Conservation (phyloP, 1,284 basidiomycete species). For the Apiotrichum akiyoshidainum region DNA sequence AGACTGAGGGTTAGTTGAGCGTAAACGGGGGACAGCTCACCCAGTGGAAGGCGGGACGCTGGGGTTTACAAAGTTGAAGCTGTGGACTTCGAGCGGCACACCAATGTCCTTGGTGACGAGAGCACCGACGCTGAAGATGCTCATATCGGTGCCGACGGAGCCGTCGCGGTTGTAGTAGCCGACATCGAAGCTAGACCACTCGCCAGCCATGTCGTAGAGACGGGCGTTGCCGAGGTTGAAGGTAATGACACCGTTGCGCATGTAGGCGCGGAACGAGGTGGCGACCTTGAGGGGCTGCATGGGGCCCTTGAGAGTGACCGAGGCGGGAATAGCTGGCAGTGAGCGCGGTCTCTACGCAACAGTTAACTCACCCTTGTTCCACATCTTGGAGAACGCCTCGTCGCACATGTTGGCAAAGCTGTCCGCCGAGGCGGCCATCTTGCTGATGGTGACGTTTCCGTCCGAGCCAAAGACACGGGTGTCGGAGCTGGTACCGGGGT, state of each 20-base stretch:
- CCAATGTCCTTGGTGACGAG: conserved; percentile 11
- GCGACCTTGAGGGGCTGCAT: conserved; percentile 16
- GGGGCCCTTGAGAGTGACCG: conserved; percentile 10
- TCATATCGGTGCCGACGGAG: conserved; percentile 6
- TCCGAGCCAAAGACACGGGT: conserved; percentile 16
- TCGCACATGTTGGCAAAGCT: conserved; percentile 12
- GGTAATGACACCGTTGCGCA: conserved; percentile 12
- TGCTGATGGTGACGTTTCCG: conserved; percentile 18
- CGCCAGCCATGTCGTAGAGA: conserved; percentile 13
- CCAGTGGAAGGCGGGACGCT: conserved; percentile 3
- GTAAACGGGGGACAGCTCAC: no score
- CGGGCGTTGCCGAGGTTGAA: conserved; percentile 12
- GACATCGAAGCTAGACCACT: conserved; percentile 16
- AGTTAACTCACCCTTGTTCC: conserved; percentile 10
- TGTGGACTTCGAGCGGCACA: conserved; percentile 7
- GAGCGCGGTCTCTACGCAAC: background rate
- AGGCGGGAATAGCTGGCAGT: conserved; percentile 12
- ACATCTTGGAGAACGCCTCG: conserved; percentile 11
- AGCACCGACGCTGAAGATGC: background rate
- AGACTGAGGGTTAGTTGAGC: background rate
- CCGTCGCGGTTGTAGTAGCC: conserved; percentile 16
- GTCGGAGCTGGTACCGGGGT: conserved; percentile 13
- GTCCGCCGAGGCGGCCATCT: conserved; percentile 12
- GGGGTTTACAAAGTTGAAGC: background rate
- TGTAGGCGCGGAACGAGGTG: conserved; percentile 2